Conservation (phyloP, 129 eudicot species). For the Erigeron canadensis region DNA sequence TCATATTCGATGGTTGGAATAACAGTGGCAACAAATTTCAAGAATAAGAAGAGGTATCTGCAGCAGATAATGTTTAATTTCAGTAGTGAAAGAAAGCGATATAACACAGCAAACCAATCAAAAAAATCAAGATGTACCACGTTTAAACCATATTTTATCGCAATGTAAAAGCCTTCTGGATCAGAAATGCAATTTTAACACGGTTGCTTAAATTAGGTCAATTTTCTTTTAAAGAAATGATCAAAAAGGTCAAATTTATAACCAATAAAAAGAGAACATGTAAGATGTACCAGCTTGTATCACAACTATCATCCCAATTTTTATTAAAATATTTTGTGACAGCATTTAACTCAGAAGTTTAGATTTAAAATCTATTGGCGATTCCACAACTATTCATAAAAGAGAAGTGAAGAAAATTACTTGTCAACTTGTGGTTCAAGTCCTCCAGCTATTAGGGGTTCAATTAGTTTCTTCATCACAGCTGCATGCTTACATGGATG, state of each 20-base stretch:
- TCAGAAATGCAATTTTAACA: not conserved
- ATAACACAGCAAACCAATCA: not conserved
- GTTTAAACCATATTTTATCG: constrained; percentile 3
- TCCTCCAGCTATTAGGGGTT: constrained; percentile 88
- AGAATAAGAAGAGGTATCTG: constrained; percentile 91
- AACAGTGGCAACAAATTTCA: constrained; percentile 93
- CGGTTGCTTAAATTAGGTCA: not conserved
- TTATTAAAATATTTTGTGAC: not conserved
- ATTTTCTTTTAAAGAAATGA: no score
- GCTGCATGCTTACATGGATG: constrained; percentile 98
- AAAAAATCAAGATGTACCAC: not conserved
- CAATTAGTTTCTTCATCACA: constrained; percentile 98
- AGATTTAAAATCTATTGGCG: not conserved
- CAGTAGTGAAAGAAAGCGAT: not conserved
- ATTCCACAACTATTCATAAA: not conserved
- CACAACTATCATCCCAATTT: not conserved
- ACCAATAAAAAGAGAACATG: no score
- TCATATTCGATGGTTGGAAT: constrained; percentile 97
- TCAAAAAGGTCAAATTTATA: no score
- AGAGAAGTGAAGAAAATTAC: constrained; percentile 39
- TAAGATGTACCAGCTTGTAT: no score
- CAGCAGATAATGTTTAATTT: constrained; percentile 6
- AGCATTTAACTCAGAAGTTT: not conserved
- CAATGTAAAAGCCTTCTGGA: not conserved
- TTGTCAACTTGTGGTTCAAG: constrained; percentile 99